Percentiles rank a stretch among this genome's conserved stretches.
phyloP scores from a whole-genome alignment of 139 green algal species.

The Zygnema cylindricum region DNA sequence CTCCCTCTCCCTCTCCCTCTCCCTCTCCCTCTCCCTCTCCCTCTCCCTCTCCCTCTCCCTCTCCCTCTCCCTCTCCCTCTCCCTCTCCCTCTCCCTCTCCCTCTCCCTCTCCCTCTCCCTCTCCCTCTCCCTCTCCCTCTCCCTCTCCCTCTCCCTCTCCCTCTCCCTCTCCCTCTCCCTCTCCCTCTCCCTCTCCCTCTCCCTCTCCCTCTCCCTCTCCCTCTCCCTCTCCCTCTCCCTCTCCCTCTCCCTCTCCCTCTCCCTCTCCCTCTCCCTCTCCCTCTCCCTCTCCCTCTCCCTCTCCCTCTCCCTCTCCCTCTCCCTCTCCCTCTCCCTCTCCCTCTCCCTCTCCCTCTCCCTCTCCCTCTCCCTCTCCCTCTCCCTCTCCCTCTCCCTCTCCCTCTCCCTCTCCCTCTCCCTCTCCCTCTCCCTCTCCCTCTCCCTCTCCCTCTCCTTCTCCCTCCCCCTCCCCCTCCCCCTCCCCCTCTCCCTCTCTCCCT shows the following conservation, averaged over 20 bases:
- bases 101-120: not conserved
- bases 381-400: not conserved
- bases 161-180: not conserved
- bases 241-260: not conserved
- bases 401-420: not conserved
- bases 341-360: not conserved
- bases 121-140: not conserved
- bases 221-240: not conserved
- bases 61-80: not conserved
- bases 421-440: not conserved
- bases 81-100: not conserved
- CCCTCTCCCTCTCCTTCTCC: not conserved
- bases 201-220: not conserved
- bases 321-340: not conserved
- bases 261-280: not conserved
- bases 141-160: not conserved
- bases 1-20: not conserved
- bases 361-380: too few species aligned
- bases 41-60: not conserved
- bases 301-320: too few species aligned
- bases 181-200: not conserved
- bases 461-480: not conserved
- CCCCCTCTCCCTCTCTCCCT: not conserved
- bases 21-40: not conserved
- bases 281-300: not conserved